Conservation (phyloP, 202 grass and related monocot genomes). For the Dendrocalamus latiflorus region DNA sequence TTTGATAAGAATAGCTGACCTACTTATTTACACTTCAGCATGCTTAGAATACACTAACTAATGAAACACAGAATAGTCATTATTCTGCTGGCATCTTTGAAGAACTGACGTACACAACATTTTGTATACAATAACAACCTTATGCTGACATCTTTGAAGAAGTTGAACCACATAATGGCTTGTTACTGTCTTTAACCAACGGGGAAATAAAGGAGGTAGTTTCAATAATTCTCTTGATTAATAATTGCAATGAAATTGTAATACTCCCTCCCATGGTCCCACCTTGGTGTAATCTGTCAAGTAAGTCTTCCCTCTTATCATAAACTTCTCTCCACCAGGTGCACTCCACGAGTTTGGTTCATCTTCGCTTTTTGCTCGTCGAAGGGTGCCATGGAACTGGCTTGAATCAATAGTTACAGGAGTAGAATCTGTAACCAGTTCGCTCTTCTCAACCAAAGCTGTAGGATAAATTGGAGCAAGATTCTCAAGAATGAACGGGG, state of each 20-base stretch:
- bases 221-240: slow-evolving; percentile 11
- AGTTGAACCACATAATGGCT: not conserved
- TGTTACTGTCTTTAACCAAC: not conserved
- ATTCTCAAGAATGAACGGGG: not conserved
- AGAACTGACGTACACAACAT: not conserved
- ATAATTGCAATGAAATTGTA: not conserved
- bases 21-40: not conserved
- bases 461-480: slow-evolving; percentile 19
- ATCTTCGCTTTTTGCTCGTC: slow-evolving; percentile 47
- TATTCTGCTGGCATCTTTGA: not conserved
- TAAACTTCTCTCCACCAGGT: slow-evolving; percentile 81
- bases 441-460: slow-evolving; percentile 55
- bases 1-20: not conserved
- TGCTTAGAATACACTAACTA: not conserved
- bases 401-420: slow-evolving; percentile 52
- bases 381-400: slow-evolving; percentile 65
- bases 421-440: slow-evolving; percentile 44
- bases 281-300: slow-evolving; percentile 88
- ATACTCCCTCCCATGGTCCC: not conserved
- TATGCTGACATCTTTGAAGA: not conserved
- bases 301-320: slow-evolving; percentile 96
- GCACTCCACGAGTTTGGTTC: slow-evolving; percentile 82
- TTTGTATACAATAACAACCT: not conserved
- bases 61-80: not conserved
- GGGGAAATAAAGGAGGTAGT: too few species aligned